A percentile compares a stretch with the other conserved stretches of the same genome.
Evolutionary conservation across 768 basidiomycete species (phyloP).

Genomic region (Dacryopinax spathularia): DNA sequence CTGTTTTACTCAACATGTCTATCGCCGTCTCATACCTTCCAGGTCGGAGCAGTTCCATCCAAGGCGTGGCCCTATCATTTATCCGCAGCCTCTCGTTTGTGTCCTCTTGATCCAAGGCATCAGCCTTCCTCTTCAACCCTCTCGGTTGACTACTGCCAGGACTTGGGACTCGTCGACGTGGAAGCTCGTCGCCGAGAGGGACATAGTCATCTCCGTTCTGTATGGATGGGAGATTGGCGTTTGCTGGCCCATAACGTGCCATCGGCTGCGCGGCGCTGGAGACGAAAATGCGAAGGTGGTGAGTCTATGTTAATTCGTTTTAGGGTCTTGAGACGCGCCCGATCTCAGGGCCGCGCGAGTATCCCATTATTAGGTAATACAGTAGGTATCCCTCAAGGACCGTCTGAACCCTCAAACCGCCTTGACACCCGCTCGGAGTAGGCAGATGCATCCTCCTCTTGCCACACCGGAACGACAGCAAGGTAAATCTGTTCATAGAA

Average conservation of each 20-base stretch:
- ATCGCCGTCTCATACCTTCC: conserved; percentile 50
- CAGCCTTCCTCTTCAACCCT: neutral
- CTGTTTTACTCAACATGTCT: conserved; percentile 74
- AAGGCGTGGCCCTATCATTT: conserved; percentile 46
- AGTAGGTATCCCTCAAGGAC: neutral
- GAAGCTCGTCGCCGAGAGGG: neutral
- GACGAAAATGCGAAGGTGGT: too few species aligned
- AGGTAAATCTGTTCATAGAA: neutral
- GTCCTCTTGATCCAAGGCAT: conserved; percentile 26
- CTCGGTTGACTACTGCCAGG: neutral
- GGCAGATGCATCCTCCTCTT: conserved; percentile 13
- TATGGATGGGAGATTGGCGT: neutral
- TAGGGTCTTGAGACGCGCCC: too few species aligned
- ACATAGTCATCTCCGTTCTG: neutral
- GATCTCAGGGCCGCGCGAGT: too few species aligned
- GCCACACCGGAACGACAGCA: conserved; percentile 5
- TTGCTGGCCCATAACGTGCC: neutral
- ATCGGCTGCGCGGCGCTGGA: too few species aligned
- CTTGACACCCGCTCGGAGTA: too few species aligned
- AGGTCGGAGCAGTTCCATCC: conserved; percentile 40
- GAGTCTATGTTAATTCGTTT: too few species aligned
- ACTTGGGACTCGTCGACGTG: neutral
- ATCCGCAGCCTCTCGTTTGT: conserved; percentile 37
- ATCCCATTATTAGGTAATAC: neutral
- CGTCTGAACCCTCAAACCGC: neutral